Conservation (phyloP, 768 basidiomycete species). For the Gloeostereum incarnatum region DNA sequence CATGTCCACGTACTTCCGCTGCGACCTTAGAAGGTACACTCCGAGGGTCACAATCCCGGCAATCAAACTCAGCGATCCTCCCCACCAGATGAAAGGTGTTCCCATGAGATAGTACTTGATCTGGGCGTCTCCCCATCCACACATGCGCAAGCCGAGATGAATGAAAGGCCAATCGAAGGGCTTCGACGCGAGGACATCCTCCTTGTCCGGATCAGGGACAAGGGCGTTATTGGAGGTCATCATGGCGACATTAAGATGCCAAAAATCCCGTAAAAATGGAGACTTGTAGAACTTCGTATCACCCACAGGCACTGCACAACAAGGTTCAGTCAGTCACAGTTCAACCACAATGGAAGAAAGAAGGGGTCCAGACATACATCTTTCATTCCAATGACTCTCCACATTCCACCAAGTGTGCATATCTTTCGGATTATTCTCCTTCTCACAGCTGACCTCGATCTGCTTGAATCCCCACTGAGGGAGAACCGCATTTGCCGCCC, state of each 20-base stretch:
- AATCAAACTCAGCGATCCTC: constrained; percentile 56
- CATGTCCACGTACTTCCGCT: constrained; percentile 90
- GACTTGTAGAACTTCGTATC: constrained; percentile 80
- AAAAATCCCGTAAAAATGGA: constrained; percentile 94
- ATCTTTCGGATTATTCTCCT: constrained; percentile 75
- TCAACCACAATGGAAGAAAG: constrained; percentile 1
- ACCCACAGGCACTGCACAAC: constrained; percentile 66
- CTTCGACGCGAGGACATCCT: constrained; percentile 91
- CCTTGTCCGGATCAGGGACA: constrained; percentile 95
- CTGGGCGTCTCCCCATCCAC: constrained; percentile 86
- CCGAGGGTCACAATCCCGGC: constrained; percentile 41
- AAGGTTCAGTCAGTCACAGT: not conserved
- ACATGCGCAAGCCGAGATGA: constrained; percentile 89
- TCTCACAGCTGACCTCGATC: constrained; percentile 90
- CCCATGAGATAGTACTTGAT: constrained; percentile 92
- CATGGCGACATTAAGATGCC: constrained; percentile 99
- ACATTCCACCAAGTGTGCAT: constrained; percentile 96
- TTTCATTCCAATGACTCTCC: constrained; percentile 94
- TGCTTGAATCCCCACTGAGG: constrained; percentile 99
- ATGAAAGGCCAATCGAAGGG: constrained; percentile 94
- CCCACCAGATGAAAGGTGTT: constrained; percentile 93
- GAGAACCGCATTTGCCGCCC: constrained; percentile 79
- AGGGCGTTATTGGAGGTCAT: constrained; percentile 99
- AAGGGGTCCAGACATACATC: constrained; percentile 47
- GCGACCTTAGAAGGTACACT: constrained; percentile 71